These are phyloP conservation scores for Cystoisospora suis DNA, from an alignment of 169 alveolate species.

Conservation along the genomic window DNA sequence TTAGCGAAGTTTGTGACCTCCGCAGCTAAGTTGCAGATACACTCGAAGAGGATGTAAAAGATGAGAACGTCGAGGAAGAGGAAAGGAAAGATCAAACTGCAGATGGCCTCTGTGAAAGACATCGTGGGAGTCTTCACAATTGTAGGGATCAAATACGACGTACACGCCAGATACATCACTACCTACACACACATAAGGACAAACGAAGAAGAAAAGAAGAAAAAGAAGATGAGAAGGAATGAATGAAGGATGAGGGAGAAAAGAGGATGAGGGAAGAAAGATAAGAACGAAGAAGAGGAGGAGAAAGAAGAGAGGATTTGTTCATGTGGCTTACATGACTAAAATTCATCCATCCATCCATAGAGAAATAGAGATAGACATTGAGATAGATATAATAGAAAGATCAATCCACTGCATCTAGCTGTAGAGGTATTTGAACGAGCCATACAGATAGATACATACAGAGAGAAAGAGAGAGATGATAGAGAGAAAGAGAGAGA, in stretches of 20 bases:
- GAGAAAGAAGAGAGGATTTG: not conserved
- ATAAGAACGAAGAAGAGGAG: not conserved
- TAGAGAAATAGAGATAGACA: not conserved
- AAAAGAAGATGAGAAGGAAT: not conserved
- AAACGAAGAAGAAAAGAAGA: not conserved
- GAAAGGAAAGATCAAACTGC: constrained; percentile 66
- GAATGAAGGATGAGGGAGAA: not conserved
- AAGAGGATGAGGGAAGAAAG: not conserved
- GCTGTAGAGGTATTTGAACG: no score
- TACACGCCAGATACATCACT: constrained; percentile 64
- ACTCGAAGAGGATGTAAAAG: constrained; percentile 78
- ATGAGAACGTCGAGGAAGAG: constrained; percentile 54
- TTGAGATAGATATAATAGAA: not conserved
- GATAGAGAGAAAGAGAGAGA: not conserved
- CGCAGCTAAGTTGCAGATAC: constrained; percentile 77
- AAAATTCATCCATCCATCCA: not conserved
- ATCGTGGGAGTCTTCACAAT: constrained; percentile 47
- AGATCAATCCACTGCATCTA: no score
- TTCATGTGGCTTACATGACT: not conserved
- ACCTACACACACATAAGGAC: constrained; percentile 28
- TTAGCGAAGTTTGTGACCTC: constrained; percentile 82
- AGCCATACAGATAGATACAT: not conserved
- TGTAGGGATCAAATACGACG: constrained; percentile 65
- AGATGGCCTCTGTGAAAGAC: constrained; percentile 55
- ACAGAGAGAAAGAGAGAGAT: not conserved